These are phyloP conservation scores for Penicillium sp. DNA, from an alignment of 2,329 filamentous ascomycete genomes.

Conservation along the genomic window DNA sequence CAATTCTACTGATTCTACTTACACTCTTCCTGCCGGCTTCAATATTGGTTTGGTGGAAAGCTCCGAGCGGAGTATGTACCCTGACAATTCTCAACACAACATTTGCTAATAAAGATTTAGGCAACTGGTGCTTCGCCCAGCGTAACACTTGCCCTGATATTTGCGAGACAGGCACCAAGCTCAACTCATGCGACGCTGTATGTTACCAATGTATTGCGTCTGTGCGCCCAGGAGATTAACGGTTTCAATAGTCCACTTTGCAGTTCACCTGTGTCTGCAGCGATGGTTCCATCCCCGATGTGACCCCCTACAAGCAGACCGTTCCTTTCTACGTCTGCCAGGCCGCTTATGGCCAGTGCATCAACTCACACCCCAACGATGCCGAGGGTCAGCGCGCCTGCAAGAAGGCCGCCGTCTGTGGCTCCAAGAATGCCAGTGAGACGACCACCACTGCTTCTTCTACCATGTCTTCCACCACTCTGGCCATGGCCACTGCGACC, in stretches of 20 bases:
- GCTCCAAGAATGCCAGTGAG: conserved; percentile 48
- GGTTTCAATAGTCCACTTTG: conserved; percentile 39
- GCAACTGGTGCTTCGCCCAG: conserved; percentile 59
- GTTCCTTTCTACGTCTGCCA: conserved; percentile 62
- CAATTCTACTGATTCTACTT: conserved; percentile 42
- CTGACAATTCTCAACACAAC: background rate
- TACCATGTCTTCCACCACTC: conserved; percentile 25
- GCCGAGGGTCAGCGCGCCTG: conserved; percentile 50
- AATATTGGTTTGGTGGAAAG: conserved; percentile 41
- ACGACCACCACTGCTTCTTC: conserved; percentile 24
- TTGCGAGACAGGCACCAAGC: conserved; percentile 51
- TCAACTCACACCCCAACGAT: conserved; percentile 46
- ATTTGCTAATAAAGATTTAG: conserved; percentile 27
- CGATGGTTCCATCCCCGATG: conserved; percentile 55
- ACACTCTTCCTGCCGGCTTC: conserved; percentile 43
- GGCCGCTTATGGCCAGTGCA: conserved; percentile 51
- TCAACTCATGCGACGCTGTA: conserved; percentile 59
- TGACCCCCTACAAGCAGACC: conserved; percentile 56
- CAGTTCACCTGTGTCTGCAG: conserved; percentile 58
- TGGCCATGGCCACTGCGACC: conserved; percentile 32
- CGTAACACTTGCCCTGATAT: conserved; percentile 59
- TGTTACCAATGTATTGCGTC: conserved; percentile 26
- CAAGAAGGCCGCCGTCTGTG: conserved; percentile 51
- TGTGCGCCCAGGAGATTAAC: background rate
- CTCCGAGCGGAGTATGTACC: conserved; percentile 31